A percentile compares a stretch with the other conserved stretches of the same genome.
phyloP scores from a whole-genome alignment of 352 stramenopile genomes.

The Phytophthora constricta region DNA sequence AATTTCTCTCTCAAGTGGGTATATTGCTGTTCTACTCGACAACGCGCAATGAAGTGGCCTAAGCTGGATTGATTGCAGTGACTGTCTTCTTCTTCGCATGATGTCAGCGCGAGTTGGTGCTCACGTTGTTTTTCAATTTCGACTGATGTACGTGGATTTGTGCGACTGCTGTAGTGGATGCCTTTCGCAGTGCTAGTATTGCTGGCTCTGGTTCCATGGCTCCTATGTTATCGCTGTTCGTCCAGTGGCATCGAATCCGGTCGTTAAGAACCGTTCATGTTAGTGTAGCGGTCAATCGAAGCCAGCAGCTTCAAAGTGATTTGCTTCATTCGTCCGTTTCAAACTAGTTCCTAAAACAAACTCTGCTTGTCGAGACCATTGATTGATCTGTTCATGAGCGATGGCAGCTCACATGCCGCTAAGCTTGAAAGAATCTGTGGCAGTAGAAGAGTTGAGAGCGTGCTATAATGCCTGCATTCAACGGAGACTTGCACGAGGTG shows the following conservation, averaged over 20 bases:
- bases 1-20: too few species aligned
- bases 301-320: neutral
- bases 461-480: conserved; percentile 29
- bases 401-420: conserved; percentile 5
- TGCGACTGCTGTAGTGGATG: neutral
- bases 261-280: too few species aligned
- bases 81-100: neutral
- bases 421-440: neutral
- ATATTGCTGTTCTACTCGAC: neutral
- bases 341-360: neutral
- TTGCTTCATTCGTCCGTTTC: neutral
- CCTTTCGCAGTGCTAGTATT: too few species aligned
- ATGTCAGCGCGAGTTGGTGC: neutral
- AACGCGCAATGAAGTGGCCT: too few species aligned
- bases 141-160: neutral
- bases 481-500: conserved; percentile 26
- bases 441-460: conserved; percentile 11
- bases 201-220: too few species aligned
- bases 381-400: neutral
- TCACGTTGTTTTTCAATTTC: neutral
- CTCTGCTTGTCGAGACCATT: neutral
- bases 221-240: too few species aligned
- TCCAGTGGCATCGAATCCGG: too few species aligned
- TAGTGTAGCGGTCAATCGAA: neutral
- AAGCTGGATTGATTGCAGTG: too few species aligned